Conservation (phyloP, 1,284 basidiomycete species). For the Phellopilus nigrolimitatus region DNA sequence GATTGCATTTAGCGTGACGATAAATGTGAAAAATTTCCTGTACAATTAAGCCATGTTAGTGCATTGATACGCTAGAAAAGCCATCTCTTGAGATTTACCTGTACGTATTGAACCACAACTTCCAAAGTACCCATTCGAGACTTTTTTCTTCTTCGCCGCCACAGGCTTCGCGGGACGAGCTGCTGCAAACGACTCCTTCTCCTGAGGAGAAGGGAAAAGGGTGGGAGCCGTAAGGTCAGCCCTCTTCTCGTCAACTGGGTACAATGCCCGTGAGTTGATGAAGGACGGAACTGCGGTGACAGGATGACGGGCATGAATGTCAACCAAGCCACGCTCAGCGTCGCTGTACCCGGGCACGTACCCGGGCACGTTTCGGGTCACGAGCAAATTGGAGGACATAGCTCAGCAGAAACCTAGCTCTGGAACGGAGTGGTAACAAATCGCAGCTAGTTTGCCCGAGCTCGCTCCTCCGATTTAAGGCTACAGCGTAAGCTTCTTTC, state of each 20-base stretch:
- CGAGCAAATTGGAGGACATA: conserved; percentile 10
- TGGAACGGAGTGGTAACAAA: conserved; percentile 5
- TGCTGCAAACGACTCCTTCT: conserved; percentile 13
- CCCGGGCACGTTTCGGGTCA: too few species aligned
- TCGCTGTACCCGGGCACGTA: conserved; percentile 33
- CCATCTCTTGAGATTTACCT: conserved; percentile 35
- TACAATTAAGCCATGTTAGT: not conserved
- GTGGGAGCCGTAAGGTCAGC: conserved; percentile 3
- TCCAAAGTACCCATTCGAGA: conserved; percentile 54
- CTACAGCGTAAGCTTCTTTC: conserved; percentile 11
- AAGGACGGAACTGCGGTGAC: conserved; percentile 13
- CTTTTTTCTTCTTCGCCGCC: conserved; percentile 37
- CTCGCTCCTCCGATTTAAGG: conserved; percentile 6
- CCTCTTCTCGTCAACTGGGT: conserved; percentile 20
- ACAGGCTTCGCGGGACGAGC: conserved; percentile 27
- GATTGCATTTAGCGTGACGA: conserved; percentile 54
- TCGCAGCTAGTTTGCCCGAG: conserved; percentile 7
- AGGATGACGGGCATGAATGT: conserved; percentile 14
- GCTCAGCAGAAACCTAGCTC: conserved; percentile 5
- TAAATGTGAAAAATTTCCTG: conserved; percentile 63
- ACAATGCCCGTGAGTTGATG: conserved; percentile 14
- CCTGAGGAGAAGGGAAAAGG: conserved; percentile 16
- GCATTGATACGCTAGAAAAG: not conserved
- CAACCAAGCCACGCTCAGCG: conserved; percentile 52
- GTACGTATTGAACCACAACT: conserved; percentile 68